phyloP scores from a whole-genome alignment of 345 rosid species.

The Anacardium occidentale region DNA sequence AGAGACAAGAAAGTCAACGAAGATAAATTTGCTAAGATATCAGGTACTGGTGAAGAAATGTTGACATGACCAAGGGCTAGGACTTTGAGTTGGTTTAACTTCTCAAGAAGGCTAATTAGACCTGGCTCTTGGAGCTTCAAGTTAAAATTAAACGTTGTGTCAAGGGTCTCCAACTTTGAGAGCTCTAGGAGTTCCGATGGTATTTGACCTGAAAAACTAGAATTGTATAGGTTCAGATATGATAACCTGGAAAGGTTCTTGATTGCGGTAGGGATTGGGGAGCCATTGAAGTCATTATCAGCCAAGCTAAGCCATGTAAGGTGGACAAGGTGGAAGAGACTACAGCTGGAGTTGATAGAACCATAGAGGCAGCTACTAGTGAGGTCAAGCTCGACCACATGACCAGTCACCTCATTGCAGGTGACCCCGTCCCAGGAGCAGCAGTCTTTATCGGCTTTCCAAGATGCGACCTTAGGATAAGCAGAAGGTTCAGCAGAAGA shows the following conservation, averaged over 20 bases:
- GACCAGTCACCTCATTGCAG: neutral
- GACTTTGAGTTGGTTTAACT: constrained; percentile 9
- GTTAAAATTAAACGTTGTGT: neutral
- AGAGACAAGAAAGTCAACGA: neutral
- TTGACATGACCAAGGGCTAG: neutral
- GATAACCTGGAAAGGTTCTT: neutral
- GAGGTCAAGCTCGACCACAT: neutral
- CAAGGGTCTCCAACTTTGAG: constrained; percentile 13
- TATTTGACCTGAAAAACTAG: neutral
- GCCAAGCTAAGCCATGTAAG: neutral
- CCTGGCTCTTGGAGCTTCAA: constrained; percentile 9
- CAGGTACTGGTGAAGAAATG: neutral
- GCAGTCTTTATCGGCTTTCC: neutral
- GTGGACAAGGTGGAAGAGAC: neutral
- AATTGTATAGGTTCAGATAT: neutral
- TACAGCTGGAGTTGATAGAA: neutral
- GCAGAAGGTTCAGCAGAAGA: neutral
- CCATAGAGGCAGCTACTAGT: constrained; percentile 2
- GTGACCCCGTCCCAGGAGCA: neutral
- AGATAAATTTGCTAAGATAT: neutral
- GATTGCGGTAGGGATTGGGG: neutral
- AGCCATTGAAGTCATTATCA: neutral
- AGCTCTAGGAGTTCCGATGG: neutral
- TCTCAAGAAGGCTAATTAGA: neutral
- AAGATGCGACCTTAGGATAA: neutral